phyloP scores from a whole-genome alignment of 805 yeast species.

The Kodamaea restingae region DNA sequence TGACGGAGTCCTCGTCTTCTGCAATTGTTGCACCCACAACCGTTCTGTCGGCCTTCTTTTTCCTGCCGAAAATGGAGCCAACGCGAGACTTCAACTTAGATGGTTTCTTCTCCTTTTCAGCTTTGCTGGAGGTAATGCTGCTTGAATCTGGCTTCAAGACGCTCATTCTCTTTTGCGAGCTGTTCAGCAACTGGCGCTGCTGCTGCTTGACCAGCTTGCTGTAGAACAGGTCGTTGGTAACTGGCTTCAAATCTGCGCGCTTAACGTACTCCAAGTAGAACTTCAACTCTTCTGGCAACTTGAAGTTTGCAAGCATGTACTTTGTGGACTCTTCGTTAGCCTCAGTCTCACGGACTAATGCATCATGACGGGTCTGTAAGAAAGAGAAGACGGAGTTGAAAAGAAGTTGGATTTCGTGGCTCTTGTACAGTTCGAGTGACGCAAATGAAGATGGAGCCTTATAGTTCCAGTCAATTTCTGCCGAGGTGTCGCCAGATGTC shows the following conservation, averaged over 20 bases:
- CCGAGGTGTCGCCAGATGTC: slow-evolving; percentile 10
- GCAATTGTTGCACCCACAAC: slow-evolving; percentile 25
- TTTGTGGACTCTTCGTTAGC: slow-evolving; percentile 62
- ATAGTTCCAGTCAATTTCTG: slow-evolving; percentile 63
- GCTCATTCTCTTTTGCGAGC: slow-evolving; percentile 7
- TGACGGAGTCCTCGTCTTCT: slow-evolving; percentile 17
- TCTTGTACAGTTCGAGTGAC: slow-evolving; percentile 70
- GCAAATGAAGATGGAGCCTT: slow-evolving; percentile 76
- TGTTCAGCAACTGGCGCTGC: slow-evolving; percentile 8
- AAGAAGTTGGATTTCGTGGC: slow-evolving; percentile 48
- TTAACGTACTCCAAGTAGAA: slow-evolving; percentile 33
- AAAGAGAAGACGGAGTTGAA: slow-evolving; percentile 64
- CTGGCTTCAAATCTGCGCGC: slow-evolving; percentile 19
- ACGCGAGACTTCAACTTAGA: slow-evolving; percentile 61
- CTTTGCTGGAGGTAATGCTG: slow-evolving; percentile 12
- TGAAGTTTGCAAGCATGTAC: slow-evolving; percentile 49
- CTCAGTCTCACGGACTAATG: slow-evolving; percentile 20
- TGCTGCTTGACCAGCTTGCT: slow-evolving; percentile 13
- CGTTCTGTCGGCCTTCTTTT: slow-evolving; percentile 35
- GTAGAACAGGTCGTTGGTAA: slow-evolving; percentile 9
- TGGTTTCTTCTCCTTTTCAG: slow-evolving; percentile 21
- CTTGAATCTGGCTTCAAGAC: slow-evolving; percentile 7
- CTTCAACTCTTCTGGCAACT: slow-evolving; percentile 36
- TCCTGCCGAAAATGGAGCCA: slow-evolving; percentile 69
- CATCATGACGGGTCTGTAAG: slow-evolving; percentile 37